Conservation (phyloP, 768 basidiomycete genomes). For the Clitopilus passeckerianus region DNA sequence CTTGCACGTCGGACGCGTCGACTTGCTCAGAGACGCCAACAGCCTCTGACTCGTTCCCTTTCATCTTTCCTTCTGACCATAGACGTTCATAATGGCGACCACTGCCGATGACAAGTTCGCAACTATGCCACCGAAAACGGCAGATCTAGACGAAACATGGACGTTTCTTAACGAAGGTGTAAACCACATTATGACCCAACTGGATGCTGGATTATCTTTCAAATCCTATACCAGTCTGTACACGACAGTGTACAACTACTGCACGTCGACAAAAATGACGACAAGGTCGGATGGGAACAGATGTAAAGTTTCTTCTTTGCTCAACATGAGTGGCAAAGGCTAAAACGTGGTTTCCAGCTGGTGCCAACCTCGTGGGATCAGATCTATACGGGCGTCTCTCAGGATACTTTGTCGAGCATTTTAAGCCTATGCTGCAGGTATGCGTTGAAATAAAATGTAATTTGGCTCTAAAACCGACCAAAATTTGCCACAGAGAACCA, state of each 20-base stretch:
- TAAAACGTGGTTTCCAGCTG: conserved; percentile 42
- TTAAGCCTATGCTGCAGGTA: conserved; percentile 60
- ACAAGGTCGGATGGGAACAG: conserved; percentile 56
- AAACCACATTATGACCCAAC: conserved; percentile 89
- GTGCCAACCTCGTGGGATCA: conserved; percentile 96
- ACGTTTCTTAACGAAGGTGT: conserved; percentile 76
- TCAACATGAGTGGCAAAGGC: conserved; percentile 3
- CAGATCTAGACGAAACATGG: conserved; percentile 88
- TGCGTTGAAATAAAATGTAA: conserved; percentile 8
- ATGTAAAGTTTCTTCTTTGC: conserved; percentile 40
- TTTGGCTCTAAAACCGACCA: background rate
- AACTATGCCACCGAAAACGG: conserved; percentile 57
- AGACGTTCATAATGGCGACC: conserved; percentile 8
- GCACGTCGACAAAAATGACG: conserved; percentile 85
- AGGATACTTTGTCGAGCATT: conserved; percentile 83
- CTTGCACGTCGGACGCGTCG: background rate
- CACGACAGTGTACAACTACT: conserved; percentile 97
- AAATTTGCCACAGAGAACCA: conserved; percentile 55
- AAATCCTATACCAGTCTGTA: conserved; percentile 74
- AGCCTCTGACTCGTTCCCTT: background rate
- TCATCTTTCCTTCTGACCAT: conserved; percentile 6
- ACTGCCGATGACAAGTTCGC: conserved; percentile 17
- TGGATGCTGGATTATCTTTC: conserved; percentile 74
- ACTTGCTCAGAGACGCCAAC: background rate
- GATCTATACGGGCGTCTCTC: conserved; percentile 95